These are phyloP conservation scores for Inonotus obliquus DNA, from an alignment of 1,284 basidiomycete species.

Conservation along the genomic window DNA sequence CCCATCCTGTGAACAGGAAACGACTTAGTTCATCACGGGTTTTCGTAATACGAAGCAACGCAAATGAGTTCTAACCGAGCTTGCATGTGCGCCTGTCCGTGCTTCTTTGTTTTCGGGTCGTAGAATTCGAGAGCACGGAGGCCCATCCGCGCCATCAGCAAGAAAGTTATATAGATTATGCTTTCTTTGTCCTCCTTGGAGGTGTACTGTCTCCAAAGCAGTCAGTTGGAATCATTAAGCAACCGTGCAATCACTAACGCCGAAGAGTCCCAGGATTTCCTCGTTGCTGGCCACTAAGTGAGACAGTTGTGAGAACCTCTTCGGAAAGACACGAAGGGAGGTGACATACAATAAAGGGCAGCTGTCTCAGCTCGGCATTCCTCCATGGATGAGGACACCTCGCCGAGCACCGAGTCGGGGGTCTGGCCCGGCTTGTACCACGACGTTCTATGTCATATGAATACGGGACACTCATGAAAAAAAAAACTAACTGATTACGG, in stretches of 20 bases:
- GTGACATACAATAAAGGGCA: conserved; percentile 60
- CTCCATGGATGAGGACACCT: conserved; percentile 83
- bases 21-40: background rate
- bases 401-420: conserved; percentile 71
- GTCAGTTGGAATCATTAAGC: background rate
- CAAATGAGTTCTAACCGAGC: conserved; percentile 48
- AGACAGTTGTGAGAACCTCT: conserved; percentile 39
- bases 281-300: conserved; percentile 37
- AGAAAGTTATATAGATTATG: conserved; percentile 75
- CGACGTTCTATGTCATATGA: conserved; percentile 35
- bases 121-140: conserved; percentile 78
- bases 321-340: conserved; percentile 27
- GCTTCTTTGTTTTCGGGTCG: conserved; percentile 74
- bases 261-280: conserved; percentile 74
- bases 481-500: conserved; percentile 24
- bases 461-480: background rate
- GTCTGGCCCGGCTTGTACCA: conserved; percentile 87
- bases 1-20: conserved; percentile 47
- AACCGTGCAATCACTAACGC: conserved; percentile 33
- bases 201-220: conserved; percentile 45
- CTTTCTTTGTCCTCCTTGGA: conserved; percentile 66
- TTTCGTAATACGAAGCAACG: conserved; percentile 1
- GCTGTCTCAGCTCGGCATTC: conserved; percentile 85
- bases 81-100: conserved; percentile 92
- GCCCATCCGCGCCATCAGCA: conserved; percentile 81